Evolutionary conservation across 768 basidiomycete genomes (phyloP), one percentile per base, ranked within the genome.

Genomic region (Boletus tomentosulus): DNA sequence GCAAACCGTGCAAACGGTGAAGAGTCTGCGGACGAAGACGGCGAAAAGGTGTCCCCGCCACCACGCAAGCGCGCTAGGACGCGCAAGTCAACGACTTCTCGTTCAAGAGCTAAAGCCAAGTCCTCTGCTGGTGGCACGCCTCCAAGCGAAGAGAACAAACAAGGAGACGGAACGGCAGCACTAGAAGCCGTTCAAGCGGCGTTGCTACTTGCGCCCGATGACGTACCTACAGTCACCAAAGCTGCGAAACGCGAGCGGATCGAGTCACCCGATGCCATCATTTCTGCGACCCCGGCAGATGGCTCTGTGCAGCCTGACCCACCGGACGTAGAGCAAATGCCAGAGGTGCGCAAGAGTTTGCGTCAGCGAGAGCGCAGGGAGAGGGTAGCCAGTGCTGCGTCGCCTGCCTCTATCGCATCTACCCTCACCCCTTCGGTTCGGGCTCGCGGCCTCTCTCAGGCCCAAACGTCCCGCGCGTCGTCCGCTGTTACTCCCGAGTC

Each of bases 1-100:
- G 45, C 56, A 19, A 25, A 75, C 53, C 46, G 79, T 37, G 44
- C 74, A 73, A 56, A 76, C 53, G 49, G 77, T 33, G 46, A 75
- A 64, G 62, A 71, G 22, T 60, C 65, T 1, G 56, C 46, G 5
- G 70, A 71, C 42, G 68, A 69, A 22, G 68, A 70, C 3, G 37
- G 37, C 37, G 68, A 71, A 19, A 54, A 52, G 41, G n/a, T 54
- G 3, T 51, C 61, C 3, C 69, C 67, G 34, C 69, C 67, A 22
- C 65, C 67, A 2, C 68, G 66, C 54, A 69, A 69, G 53, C 68
- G 68, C 41, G 55, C 62, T 41, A 64, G 41, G 51, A 62, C 70
- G 1, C 70, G 68, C 50, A 68, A 56, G 52, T 62, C 61, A 2
- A 46, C 50, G 19, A 30, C 57, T 12, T 31, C 57, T 28, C 59